phyloP scores from a whole-genome alignment of 1,139 yeast genomes.

The Diutina sp. region DNA sequence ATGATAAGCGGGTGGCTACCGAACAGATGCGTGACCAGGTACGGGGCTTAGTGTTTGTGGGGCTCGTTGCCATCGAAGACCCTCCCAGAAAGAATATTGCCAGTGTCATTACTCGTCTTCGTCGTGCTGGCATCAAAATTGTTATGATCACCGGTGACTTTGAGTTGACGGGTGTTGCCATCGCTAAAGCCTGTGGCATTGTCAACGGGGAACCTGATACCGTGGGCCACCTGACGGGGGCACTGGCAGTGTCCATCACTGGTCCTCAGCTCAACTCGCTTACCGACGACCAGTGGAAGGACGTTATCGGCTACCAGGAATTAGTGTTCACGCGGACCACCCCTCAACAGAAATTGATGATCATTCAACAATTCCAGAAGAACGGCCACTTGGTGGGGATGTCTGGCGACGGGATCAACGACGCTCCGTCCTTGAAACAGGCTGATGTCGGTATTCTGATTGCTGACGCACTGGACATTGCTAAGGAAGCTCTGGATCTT shows the following conservation, averaged over 20 bases:
- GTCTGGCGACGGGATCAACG: slow-evolving; percentile 45
- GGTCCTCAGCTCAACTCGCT: slow-evolving; percentile 25
- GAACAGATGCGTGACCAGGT: neutral
- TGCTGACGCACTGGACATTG: slow-evolving; percentile 40
- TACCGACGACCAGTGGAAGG: slow-evolving; percentile 31
- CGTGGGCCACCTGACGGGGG: slow-evolving; percentile 7
- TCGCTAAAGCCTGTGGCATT: slow-evolving; percentile 36
- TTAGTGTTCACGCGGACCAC: slow-evolving; percentile 41
- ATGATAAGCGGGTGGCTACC: slow-evolving; percentile 3
- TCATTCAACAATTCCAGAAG: slow-evolving; percentile 35
- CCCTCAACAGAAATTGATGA: slow-evolving; percentile 38
- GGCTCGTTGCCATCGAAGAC: slow-evolving; percentile 36
- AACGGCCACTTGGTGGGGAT: slow-evolving; percentile 33
- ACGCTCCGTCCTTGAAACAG: slow-evolving; percentile 38
- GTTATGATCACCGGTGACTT: slow-evolving; percentile 47
- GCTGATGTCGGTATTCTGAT: slow-evolving; percentile 43
- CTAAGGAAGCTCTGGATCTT: slow-evolving; percentile 45
- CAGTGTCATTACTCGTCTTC: slow-evolving; percentile 22
- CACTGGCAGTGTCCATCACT: slow-evolving; percentile 20
- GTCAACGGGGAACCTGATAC: slow-evolving; percentile 17
- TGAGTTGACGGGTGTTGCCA: slow-evolving; percentile 38
- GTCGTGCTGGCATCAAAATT: slow-evolving; percentile 36
- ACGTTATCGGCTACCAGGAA: slow-evolving; percentile 21
- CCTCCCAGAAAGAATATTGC: slow-evolving; percentile 36
- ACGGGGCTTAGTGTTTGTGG: slow-evolving; percentile 18